Conservation (phyloP, 108 stramenopile species). For the Skeletonema tropicum region DNA sequence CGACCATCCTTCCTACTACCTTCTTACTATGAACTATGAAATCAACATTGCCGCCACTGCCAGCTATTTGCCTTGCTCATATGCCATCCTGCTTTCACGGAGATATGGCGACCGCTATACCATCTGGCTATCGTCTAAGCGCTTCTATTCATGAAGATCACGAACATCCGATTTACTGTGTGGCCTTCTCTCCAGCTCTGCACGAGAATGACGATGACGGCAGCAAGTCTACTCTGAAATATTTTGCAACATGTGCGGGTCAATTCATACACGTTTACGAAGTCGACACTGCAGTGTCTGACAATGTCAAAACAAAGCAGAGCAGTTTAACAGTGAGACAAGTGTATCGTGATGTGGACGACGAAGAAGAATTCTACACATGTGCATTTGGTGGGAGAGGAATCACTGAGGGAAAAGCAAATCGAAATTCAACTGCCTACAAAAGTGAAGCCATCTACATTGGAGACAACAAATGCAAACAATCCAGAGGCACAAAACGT, state of each 20-base stretch:
- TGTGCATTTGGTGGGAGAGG: slow-evolving; percentile 75
- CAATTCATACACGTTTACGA: slow-evolving; percentile 61
- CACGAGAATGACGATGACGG: slow-evolving; percentile 7
- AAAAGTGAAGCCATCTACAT: neutral
- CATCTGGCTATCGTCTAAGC: slow-evolving; percentile 13
- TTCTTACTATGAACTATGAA: too few relatives aligned
- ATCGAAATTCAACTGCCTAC: neutral
- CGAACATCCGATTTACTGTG: slow-evolving; percentile 59
- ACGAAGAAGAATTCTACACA: slow-evolving; percentile 62
- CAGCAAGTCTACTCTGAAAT: slow-evolving; percentile 3
- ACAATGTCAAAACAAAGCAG: neutral
- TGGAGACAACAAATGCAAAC: neutral
- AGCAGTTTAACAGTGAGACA: slow-evolving; percentile 39
- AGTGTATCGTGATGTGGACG: slow-evolving; percentile 61
- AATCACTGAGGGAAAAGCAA: slow-evolving; percentile 2
- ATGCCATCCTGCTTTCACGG: too few relatives aligned
- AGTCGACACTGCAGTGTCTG: slow-evolving; percentile 12
- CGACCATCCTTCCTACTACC: too few relatives aligned
- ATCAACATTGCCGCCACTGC: too few relatives aligned
- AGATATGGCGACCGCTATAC: neutral
- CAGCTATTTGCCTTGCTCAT: too few relatives aligned
- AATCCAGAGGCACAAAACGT: neutral
- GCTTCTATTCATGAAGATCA: slow-evolving; percentile 52
- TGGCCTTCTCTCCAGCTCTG: slow-evolving; percentile 58
- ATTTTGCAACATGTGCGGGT: slow-evolving; percentile 69